Evolutionary conservation across 164 flowering plant genomes (phyloP), one percentile per base, ranked within the genome.

Genomic region (Liquidambar formosana): DNA sequence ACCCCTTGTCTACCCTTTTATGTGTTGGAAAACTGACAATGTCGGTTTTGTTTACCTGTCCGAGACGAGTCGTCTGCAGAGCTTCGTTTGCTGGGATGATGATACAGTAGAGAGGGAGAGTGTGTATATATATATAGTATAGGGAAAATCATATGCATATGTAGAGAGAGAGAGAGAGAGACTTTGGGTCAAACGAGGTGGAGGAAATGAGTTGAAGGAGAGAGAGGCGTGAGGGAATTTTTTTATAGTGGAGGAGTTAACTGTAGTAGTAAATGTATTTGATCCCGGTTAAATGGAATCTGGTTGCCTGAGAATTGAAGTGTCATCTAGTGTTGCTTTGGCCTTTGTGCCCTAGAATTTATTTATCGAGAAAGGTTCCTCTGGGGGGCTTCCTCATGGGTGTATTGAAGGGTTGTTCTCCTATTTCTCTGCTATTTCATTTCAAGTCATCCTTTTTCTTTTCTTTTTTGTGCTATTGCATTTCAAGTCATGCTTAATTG

Each of bases 21-120:
- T 43, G 60, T n/a, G 33, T 51, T 18, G 51, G 70, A 66, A 57
- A 70, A 67, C 77, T 81, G 85, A 60, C 72, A 81, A 70, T 81
- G 81, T 80, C 75, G 76, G 76, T 33, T 71, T 25, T 63, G 65
- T 51, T 71, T 46, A 58, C 70, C 15, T 54, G 61, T 64, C 44
- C 51, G 69, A 77, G 72, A 59, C 48, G 10, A 48, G 10, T 27
- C 41, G 21, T 15, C 33, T 57, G 59, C 8, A 46, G 57, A 58
- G 57, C 26, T 44, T 57, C 22, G 15, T 41, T 49, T 10, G 48
- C 44, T 14, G 48, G 53, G 10, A 23, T 25, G 51, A 59, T n/a
- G 19, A 47, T 27, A 45, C 63, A n/a, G 57, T 23, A 73, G 53
- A 5, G 62, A 57, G 71, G 71, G 69, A 65, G 65, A 66, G 63